Conservation (phyloP, 305 asterid genomes). For the Salvia sclarea region DNA sequence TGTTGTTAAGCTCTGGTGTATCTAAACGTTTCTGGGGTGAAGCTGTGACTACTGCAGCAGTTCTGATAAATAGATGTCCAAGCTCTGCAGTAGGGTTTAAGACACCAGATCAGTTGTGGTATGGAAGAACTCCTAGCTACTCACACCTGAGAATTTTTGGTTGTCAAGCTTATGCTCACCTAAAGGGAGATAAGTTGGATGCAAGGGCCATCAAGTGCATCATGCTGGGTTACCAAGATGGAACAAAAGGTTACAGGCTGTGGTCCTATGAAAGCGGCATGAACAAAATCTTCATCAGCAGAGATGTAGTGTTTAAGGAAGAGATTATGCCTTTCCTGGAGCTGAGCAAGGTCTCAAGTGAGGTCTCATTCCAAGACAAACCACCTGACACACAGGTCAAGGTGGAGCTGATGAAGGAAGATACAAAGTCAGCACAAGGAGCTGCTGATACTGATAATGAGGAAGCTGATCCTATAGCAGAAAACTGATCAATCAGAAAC, state of each 20-base stretch:
- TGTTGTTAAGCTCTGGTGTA: not conserved
- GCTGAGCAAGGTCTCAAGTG: not conserved
- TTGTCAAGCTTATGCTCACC: not conserved
- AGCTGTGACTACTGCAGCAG: not conserved
- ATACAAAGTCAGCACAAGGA: no score
- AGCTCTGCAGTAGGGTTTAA: not conserved
- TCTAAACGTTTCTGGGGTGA: not conserved
- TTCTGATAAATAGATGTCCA: not conserved
- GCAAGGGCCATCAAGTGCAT: not conserved
- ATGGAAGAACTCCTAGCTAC: not conserved
- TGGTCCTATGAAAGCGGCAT: not conserved
- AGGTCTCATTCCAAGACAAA: no score
- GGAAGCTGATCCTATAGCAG: no score
- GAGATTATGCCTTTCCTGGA: not conserved
- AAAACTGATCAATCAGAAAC: no score
- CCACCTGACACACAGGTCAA: not conserved
- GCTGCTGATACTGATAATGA: no score
- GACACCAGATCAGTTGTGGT: not conserved
- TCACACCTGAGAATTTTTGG: not conserved
- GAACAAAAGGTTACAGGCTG: not conserved
- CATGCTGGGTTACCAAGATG: no score
- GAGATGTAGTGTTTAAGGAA: not conserved
- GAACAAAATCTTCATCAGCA: not conserved
- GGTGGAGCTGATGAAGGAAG: no score
- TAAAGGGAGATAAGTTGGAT: not conserved